Percentiles rank a stretch among this genome's conserved stretches.
Evolutionary conservation across 805 yeast species (phyloP).

Genomic region (Kazachstania viticola): DNA sequence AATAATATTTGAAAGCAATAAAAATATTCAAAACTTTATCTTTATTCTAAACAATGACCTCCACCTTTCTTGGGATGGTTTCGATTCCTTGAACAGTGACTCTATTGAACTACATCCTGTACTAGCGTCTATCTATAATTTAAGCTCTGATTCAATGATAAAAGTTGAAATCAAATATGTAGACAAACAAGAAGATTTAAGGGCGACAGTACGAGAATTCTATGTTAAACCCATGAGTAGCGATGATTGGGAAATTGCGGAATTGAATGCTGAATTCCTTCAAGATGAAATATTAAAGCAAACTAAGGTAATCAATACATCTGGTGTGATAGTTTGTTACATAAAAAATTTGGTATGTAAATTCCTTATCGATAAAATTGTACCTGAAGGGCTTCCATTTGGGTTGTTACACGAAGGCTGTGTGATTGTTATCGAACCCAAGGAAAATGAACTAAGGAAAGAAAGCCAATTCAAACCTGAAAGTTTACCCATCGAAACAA

Average conservation of each 20-base stretch:
- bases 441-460: slow-evolving; percentile 27
- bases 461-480: slow-evolving; percentile 5
- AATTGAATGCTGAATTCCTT: slow-evolving; percentile 63
- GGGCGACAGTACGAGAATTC: slow-evolving; percentile 38
- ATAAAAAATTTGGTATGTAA: slow-evolving; percentile 53
- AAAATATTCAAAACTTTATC: slow-evolving; percentile 4
- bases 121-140: slow-evolving; percentile 7
- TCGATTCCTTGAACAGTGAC: slow-evolving; percentile 6
- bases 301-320: slow-evolving; percentile 57
- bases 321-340: slow-evolving; percentile 54
- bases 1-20: slow-evolving; percentile 2
- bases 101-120: slow-evolving; percentile 19
- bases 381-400: slow-evolving; percentile 28
- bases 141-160: slow-evolving; percentile 1
- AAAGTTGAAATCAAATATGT: slow-evolving; percentile 9
- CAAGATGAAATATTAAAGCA: slow-evolving; percentile 70
- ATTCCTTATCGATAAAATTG: slow-evolving; percentile 39
- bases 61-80: slow-evolving; percentile 8
- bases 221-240: slow-evolving; percentile 67
- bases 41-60: slow-evolving; percentile 3
- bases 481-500: no score
- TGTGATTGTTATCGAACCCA: slow-evolving; percentile 73
- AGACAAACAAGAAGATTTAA: slow-evolving; percentile 3
- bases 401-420: slow-evolving; percentile 53
- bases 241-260: slow-evolving; percentile 87